A percentile compares a stretch with the other conserved stretches of the same genome.
These are phyloP conservation scores for Atalantia buxifolia DNA, from an alignment of 345 rosid species.

Conservation along the genomic window DNA sequence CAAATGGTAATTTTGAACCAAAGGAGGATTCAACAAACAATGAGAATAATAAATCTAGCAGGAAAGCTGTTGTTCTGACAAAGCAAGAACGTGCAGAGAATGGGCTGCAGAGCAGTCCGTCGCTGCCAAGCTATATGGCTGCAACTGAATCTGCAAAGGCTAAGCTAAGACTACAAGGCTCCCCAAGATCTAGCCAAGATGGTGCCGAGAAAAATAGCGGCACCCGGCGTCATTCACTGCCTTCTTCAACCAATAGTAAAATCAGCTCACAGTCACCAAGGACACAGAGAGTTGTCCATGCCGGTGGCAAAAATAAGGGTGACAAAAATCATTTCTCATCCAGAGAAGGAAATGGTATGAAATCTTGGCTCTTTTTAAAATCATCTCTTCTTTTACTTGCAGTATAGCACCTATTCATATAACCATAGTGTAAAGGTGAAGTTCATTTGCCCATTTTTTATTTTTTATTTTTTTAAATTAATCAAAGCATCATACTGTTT, in stretches of 20 bases:
- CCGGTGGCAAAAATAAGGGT: constrained; percentile 61
- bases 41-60: constrained; percentile 48
- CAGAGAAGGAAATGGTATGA: constrained; percentile 63
- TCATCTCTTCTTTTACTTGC: background rate
- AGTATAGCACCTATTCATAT: background rate
- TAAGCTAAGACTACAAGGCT: constrained; percentile 75
- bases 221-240: constrained; percentile 72
- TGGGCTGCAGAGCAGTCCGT: constrained; percentile 55
- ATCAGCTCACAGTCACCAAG: constrained; percentile 76
- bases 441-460: background rate
- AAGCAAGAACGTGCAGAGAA: constrained; percentile 69
- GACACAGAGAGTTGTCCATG: constrained; percentile 47
- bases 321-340: constrained; percentile 51
- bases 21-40: constrained; percentile 47
- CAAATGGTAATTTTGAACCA: constrained; percentile 36
- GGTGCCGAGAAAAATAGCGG: constrained; percentile 48
- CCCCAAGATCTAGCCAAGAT: constrained; percentile 64
- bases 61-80: constrained; percentile 38
- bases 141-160: constrained; percentile 95
- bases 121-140: constrained; percentile 87
- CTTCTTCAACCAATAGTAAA: constrained; percentile 61
- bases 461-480: too few species aligned
- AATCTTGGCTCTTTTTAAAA: constrained; percentile 2
- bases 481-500: background rate
- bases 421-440: background rate